Conservation (phyloP, 345 rosid species). For the Eucalyptus marginata region DNA sequence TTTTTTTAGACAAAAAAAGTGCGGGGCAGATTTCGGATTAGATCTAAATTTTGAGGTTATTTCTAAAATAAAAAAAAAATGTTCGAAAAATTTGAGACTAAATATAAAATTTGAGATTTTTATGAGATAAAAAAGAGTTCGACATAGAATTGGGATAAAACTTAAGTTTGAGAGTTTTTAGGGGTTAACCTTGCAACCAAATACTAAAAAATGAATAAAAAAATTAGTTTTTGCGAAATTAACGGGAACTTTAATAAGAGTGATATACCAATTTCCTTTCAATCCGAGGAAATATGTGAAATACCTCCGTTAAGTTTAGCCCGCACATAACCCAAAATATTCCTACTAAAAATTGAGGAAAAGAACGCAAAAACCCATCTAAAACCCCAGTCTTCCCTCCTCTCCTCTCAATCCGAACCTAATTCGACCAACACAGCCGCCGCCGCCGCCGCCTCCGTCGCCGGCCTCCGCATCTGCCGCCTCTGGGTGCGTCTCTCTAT, state of each 20-base stretch:
- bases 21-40: accelerated
- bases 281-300: too few species aligned
- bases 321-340: neutral
- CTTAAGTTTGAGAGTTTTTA: too few species aligned
- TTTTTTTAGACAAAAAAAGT: too few species aligned
- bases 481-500: neutral
- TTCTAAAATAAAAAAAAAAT: too few species aligned
- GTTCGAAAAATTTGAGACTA: accelerated
- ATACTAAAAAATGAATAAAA: too few species aligned
- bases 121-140: too few species aligned
- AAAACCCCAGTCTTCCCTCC: neutral
- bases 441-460: neutral
- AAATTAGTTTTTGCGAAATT: too few species aligned
- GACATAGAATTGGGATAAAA: too few species aligned
- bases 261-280: neutral
- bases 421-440: neutral
- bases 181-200: too few species aligned
- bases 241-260: too few species aligned
- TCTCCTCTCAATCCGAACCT: neutral
- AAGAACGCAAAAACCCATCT: neutral
- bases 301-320: neutral
- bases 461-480: neutral
- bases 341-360: neutral
- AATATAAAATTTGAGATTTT: too few species aligned
- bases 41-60: too few species aligned